Evolutionary conservation across 768 basidiomycete species (phyloP).

Genomic region (Lentinula sp.): DNA sequence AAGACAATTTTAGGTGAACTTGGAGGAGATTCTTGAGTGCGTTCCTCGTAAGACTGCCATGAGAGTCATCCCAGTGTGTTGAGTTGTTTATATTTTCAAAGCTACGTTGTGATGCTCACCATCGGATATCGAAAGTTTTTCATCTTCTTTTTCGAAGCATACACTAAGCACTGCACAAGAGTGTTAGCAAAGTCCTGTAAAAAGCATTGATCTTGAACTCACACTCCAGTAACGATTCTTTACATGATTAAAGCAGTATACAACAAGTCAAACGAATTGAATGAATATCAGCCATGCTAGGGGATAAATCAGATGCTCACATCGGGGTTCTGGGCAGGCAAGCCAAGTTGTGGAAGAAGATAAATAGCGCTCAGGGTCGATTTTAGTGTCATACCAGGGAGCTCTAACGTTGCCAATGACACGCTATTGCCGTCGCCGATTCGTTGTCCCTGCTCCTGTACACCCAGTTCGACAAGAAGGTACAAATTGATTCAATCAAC

Average conservation of each 20-base stretch:
- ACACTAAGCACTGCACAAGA: not conserved
- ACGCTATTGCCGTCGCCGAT: not conserved
- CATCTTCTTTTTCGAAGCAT: not conserved
- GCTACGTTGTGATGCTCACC: not conserved
- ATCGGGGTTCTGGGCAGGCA: not conserved
- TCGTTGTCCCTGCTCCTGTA: not conserved
- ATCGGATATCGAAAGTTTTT: not conserved
- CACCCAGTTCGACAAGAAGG: not conserved
- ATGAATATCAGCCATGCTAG: too few species aligned
- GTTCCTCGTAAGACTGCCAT: not conserved
- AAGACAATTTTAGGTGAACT: not conserved
- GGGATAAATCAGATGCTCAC: not conserved
- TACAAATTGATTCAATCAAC: not conserved
- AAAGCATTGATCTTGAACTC: not conserved
- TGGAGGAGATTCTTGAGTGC: not conserved
- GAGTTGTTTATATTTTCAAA: too few species aligned
- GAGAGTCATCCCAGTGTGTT: too few species aligned
- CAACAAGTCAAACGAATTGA: not conserved
- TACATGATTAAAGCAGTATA: not conserved
- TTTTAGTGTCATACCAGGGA: not conserved
- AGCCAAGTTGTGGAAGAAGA: not conserved
- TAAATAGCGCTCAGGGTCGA: not conserved
- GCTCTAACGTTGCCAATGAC: not conserved
- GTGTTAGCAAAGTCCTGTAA: not conserved
- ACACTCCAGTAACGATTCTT: not conserved